Evolutionary conservation across 2,329 filamentous ascomycete genomes (phyloP).

Genomic region (Pseudopyricularia javanii): DNA sequence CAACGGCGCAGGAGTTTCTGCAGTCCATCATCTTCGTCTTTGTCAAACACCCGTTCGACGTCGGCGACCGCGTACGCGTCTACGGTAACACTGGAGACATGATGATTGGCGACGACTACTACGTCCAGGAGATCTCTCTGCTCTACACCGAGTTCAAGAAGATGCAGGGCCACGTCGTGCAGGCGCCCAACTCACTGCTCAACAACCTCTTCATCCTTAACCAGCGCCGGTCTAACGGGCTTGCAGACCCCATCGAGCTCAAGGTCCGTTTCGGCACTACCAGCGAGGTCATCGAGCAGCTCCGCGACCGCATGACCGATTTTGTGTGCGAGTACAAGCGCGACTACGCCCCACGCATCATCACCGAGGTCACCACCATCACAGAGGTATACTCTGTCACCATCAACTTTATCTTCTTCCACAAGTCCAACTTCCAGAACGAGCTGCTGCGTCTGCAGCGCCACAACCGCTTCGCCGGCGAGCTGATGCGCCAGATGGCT

Average conservation of each 20-base stretch:
- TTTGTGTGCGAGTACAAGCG: slow-evolving; percentile 80
- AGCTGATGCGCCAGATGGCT: slow-evolving; percentile 76
- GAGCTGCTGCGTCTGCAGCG: slow-evolving; percentile 79
- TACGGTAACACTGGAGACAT: slow-evolving; percentile 80
- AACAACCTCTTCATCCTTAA: slow-evolving; percentile 94
- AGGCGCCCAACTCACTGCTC: slow-evolving; percentile 86
- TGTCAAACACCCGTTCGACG: slow-evolving; percentile 94
- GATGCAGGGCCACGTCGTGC: slow-evolving; percentile 92
- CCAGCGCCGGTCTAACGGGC: slow-evolving; percentile 75
- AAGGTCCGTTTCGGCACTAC: slow-evolving; percentile 83
- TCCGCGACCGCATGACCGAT: slow-evolving; percentile 68
- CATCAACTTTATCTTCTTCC: slow-evolving; percentile 91
- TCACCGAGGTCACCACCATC: slow-evolving; percentile 60
- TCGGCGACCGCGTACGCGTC: slow-evolving; percentile 82
- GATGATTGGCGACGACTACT: slow-evolving; percentile 81
- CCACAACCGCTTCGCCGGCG: slow-evolving; percentile 89
- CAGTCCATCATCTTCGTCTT: slow-evolving; percentile 94
- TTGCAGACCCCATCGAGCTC: slow-evolving; percentile 77
- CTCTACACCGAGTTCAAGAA: slow-evolving; percentile 98
- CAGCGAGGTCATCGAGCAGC: slow-evolving; percentile 66
- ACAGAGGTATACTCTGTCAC: slow-evolving; percentile 75
- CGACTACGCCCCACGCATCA: slow-evolving; percentile 45
- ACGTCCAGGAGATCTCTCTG: slow-evolving; percentile 86
- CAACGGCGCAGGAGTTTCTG: slow-evolving; percentile 86
- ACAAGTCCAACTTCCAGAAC: slow-evolving; percentile 95